These are phyloP conservation scores for Hyphopichia buzzinii DNA, from an alignment of 1,139 yeast genomes.

Conservation along the genomic window DNA sequence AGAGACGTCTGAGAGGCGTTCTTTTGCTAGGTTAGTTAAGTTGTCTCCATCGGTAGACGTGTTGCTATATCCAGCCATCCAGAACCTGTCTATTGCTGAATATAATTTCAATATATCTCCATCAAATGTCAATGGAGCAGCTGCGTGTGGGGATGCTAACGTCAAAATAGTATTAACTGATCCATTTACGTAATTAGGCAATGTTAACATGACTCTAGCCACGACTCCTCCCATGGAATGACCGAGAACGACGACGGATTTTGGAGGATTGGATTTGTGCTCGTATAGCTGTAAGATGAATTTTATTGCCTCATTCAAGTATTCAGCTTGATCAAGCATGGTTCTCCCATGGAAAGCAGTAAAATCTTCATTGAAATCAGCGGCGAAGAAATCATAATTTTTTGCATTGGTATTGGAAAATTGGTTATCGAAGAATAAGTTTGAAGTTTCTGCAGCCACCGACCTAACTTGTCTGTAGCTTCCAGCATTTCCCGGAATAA, in stretches of 20 bases:
- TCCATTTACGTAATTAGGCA: constrained; percentile 69
- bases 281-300: constrained; percentile 71
- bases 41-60: constrained; percentile 9
- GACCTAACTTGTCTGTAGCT: constrained; percentile 87
- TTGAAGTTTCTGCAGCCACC: constrained; percentile 77
- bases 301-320: constrained; percentile 78
- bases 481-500: constrained; percentile 98
- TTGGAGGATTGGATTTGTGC: constrained; percentile 40
- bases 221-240: constrained; percentile 99
- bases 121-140: constrained; percentile 95
- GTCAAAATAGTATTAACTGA: constrained; percentile 86
- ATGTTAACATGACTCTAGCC: constrained; percentile 73
- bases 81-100: constrained; percentile 70
- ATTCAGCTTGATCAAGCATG: constrained; percentile 90
- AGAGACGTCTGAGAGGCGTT: constrained; percentile 49
- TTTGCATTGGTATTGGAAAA: constrained; percentile 28
- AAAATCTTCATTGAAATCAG: constrained; percentile 93
- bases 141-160: constrained; percentile 88
- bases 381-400: constrained; percentile 76
- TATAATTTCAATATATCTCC: constrained; percentile 79
- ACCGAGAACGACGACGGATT: constrained; percentile 76
- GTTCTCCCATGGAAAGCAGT: constrained; percentile 97
- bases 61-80: constrained; percentile 61
- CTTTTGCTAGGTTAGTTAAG: constrained; percentile 30
- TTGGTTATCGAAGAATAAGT: constrained; percentile 38